phyloP scores from a whole-genome alignment of 768 basidiomycete genomes.

The Infundibulicybe gibba region DNA sequence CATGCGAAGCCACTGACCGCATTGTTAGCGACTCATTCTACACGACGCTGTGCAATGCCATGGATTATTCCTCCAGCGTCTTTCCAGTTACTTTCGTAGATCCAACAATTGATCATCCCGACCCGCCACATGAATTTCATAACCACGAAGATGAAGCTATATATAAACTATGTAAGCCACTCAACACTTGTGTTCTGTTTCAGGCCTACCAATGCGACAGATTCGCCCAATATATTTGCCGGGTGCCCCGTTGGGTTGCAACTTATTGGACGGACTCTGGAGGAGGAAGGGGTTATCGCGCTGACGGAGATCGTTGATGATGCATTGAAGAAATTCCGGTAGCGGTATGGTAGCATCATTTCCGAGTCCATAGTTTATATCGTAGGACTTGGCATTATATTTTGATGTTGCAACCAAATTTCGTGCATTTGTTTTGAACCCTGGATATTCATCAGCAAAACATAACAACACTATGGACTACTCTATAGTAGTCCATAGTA shows the following conservation, averaged over 20 bases:
- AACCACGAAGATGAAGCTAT: conserved; percentile 48
- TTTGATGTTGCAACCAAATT: too few species aligned
- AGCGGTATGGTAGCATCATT: too few species aligned
- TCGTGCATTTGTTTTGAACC: too few species aligned
- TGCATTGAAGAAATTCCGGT: conserved; percentile 32
- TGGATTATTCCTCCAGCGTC: conserved; percentile 56
- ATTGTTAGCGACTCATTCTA: conserved; percentile 47
- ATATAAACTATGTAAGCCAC: conserved; percentile 50
- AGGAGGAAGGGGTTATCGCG: conserved; percentile 69
- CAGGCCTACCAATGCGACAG: conserved; percentile 29
- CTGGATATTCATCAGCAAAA: too few species aligned
- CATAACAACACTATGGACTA: too few species aligned
- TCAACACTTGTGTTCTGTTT: too few species aligned
- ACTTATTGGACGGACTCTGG: conserved; percentile 60
- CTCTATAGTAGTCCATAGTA: too few species aligned
- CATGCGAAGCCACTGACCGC: not conserved
- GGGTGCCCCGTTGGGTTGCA: conserved; percentile 64
- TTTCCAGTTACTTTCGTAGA: conserved; percentile 69
- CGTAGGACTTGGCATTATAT: too few species aligned
- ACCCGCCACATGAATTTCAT: conserved; percentile 45
- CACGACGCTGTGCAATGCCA: conserved; percentile 60
- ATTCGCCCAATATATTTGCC: conserved; percentile 49
- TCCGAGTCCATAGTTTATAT: too few species aligned
- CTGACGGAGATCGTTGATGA: conserved; percentile 65
- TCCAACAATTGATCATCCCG: conserved; percentile 43